Evolutionary conservation across 1,284 basidiomycete species (phyloP), one percentile per base, ranked within the genome.

Genomic region (Leccinum cinnamomeum): DNA sequence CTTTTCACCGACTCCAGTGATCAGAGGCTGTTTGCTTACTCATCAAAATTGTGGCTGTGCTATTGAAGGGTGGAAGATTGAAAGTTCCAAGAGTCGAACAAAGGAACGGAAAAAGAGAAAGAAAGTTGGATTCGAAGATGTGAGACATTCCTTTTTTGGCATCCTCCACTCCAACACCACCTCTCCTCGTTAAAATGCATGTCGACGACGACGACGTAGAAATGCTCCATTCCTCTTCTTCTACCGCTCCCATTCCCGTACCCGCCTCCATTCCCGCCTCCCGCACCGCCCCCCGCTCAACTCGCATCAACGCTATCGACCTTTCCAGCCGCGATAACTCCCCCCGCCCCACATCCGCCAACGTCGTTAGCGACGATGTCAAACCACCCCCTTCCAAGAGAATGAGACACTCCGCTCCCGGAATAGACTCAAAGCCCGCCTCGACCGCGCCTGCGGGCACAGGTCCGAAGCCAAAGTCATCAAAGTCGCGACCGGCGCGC

Each of bases 401-500:
- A 60, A 64, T 70, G 64, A 65, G 62, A 53, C 65, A 60, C 11
- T 73, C 75, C 44, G 64, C 64, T 39, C 72, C 71, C 4, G 64
- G 53, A 51, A 57, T 65, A 48, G 68, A 55, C 59, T 69, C 71
- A 53, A 75, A 73, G 51, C 74, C 72, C 33, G 60, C 62, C 39
- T 76, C 72, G 30, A 54, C 48, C 7, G 48, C 23, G 14, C 20
- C 73, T 70, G 69, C 69, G 64, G 72, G 65, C 65, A 61, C 72
- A 59, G 73, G 70, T 61, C 64, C 69, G 18, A 74, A 76, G 62
- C 71, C 72, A 71, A 76, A 74, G 66, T 76, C 72, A 23, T 65
- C 74, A 37, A 74, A 76, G 48, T 63, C 71, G 14, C 82, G 85
- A 61, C 83, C 85, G 41, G 41, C 41, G 5, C 84, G 84, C 33